These are phyloP conservation scores for Cyclocybe aegerita DNA, from an alignment of 768 basidiomycete species.

Conservation along the genomic window DNA sequence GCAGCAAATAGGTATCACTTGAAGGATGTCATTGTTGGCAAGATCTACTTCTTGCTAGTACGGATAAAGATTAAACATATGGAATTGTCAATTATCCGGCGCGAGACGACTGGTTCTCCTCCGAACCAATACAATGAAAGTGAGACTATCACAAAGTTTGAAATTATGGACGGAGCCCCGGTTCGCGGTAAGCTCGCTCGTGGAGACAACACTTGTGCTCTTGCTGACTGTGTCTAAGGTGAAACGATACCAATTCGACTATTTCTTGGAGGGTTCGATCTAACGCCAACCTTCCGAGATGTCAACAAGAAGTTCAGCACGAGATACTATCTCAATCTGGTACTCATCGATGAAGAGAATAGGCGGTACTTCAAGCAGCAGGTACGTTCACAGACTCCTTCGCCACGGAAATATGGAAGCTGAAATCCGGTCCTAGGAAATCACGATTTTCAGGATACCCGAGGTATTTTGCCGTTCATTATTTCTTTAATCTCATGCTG, in stretches of 20 bases:
- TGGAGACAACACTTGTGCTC: neutral
- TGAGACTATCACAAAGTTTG: constrained; percentile 98
- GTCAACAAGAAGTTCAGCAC: constrained; percentile 99
- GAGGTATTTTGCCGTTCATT: constrained; percentile 48
- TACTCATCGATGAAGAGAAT: constrained; percentile 98
- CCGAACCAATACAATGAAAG: constrained; percentile 99
- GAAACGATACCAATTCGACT: constrained; percentile 98
- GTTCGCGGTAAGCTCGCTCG: constrained; percentile 67
- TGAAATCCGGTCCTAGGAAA: constrained; percentile 49
- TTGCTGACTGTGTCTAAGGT: constrained; percentile 42
- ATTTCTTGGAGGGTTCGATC: constrained; percentile 96
- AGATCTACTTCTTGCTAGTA: constrained; percentile 98
- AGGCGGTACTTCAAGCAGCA: constrained; percentile 97
- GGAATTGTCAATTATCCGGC: constrained; percentile 96
- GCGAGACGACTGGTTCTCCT: constrained; percentile 94
- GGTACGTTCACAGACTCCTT: constrained; percentile 44
- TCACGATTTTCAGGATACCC: constrained; percentile 88
- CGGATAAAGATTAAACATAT: constrained; percentile 99
- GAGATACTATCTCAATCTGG: constrained; percentile 95
- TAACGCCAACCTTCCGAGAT: constrained; percentile 98
- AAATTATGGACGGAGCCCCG: constrained; percentile 98
- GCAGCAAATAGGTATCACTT: constrained; percentile 80
- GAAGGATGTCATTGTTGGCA: constrained; percentile 98
- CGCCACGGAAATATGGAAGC: neutral
- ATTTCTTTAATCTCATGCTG: neutral